Conservation (phyloP, 768 basidiomycete genomes). For the Russula abietina region DNA sequence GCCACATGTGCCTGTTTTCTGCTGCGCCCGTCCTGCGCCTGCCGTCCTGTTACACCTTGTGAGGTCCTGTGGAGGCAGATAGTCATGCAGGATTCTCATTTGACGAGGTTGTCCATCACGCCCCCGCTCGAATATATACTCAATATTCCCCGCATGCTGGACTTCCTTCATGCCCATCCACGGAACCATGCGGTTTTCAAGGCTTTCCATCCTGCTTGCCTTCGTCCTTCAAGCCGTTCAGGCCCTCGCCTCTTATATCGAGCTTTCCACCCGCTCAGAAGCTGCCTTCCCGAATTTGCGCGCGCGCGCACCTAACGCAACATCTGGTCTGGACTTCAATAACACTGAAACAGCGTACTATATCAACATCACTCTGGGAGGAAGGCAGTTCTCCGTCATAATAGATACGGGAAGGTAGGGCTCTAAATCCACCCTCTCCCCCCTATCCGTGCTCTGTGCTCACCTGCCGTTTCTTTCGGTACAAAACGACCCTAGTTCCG, state of each 20-base stretch:
- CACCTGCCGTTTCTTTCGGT: no score
- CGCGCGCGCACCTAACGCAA: not conserved
- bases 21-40: no score
- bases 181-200: not conserved
- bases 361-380: slow-evolving; percentile 37
- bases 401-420: slow-evolving; percentile 43
- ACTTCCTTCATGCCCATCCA: no score
- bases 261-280: slow-evolving; percentile 6
- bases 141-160: not conserved
- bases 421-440: not conserved
- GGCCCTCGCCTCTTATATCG: not conserved
- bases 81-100: no score
- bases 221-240: not conserved
- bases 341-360: not conserved
- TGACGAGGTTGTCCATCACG: not conserved
- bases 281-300: not conserved
- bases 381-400: slow-evolving; percentile 30
- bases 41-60: no score
- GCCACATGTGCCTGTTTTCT: no score
- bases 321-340: not conserved
- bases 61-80: no score
- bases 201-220: not conserved
- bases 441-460: not conserved
- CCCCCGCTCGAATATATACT: not conserved
- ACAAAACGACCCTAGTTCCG: slow-evolving; percentile 40